These are phyloP conservation scores for Logfia minima DNA, from an alignment of 129 eudicot genomes.

Conservation along the genomic window DNA sequence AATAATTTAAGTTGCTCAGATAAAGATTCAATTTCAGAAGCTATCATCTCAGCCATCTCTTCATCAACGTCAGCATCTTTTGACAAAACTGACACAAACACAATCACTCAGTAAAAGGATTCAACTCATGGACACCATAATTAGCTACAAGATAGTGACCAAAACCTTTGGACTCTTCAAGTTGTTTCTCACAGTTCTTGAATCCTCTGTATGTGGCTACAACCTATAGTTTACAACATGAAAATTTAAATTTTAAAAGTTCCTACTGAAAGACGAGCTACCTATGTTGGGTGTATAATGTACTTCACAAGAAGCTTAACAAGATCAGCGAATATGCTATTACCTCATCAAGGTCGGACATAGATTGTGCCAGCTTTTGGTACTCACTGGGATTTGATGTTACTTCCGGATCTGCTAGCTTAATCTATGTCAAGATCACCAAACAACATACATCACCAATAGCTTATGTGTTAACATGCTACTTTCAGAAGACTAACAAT, in stretches of 20 bases:
- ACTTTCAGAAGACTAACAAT: not conserved
- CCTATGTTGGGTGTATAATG: not conserved
- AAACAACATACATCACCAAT: not conserved
- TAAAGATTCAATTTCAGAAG: constrained; percentile 71
- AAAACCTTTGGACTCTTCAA: constrained; percentile 95
- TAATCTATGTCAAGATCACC: constrained; percentile 49
- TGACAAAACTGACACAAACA: constrained; percentile 56
- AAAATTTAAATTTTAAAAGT: constrained; percentile 9
- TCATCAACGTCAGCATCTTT: constrained; percentile 77
- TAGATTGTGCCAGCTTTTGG: constrained; percentile 86
- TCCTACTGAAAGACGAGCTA: constrained; percentile 8
- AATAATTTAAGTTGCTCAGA: constrained; percentile 52
- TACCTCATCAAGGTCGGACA: constrained; percentile 94
- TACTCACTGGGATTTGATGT: constrained; percentile 91
- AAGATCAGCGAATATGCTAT: not conserved
- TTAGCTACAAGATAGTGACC: constrained; percentile 4
- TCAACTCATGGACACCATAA: not conserved
- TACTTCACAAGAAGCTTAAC: constrained; percentile 1
- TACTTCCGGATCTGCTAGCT: constrained; percentile 94
- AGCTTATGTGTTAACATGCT: not conserved
- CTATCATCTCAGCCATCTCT: constrained; percentile 95
- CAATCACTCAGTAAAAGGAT: constrained; percentile 11
- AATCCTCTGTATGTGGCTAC: constrained; percentile 73
- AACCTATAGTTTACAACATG: constrained; percentile 55
- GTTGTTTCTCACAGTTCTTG: constrained; percentile 85